Evolutionary conservation across 148 eudicot genomes (phyloP), one percentile per base, ranked within the genome.

Genomic region (Salicornia ramosissima): DNA sequence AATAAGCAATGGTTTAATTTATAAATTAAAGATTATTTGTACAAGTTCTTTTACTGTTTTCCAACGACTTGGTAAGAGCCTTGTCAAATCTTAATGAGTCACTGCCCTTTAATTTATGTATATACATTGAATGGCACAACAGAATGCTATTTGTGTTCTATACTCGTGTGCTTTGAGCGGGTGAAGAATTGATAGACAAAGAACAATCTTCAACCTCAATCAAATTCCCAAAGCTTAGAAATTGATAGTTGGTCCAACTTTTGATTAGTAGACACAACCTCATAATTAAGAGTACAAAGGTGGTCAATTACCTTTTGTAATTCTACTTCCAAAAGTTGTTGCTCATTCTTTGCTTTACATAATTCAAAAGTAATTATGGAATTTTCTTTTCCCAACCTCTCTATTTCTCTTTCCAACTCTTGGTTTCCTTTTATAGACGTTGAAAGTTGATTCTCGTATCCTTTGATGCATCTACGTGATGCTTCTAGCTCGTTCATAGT

Each of bases 371-470:
- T 33, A 49, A 21, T 45, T 22, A 26, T 39, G 2, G 11, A 65
- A 54, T 28, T 6, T 65, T 64, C 54, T 21, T 64, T 19, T 22
- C 60, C 42, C 16, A 45, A 22, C 0, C 22, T 47, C 25, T 16
- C 21, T 16, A 39, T 14, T 69, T 53, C 29, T 21, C 12, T 21
- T 12, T 71, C 59, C 18, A 29, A 22, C 0, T 31, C 19, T 33
- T 24, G 25, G 1, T 24, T 47, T 71, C 22, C 67, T 24, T 61
- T 61, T 9, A 2, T 71, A 47, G 8, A 47, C 1, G 24, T n/a
- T 12, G 66, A 58, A 59, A 71, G 30, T 49, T 71, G 24, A 45
- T 60, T 21, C 45, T 62, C 70, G n/a, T 65, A 46, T n/a, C 46
- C 65, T 13, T 24, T 18, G 15, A 24, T 19, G 45, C 30, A 45